These are phyloP conservation scores for Ailanthus altissimus DNA, from an alignment of 345 rosid genomes.

Conservation along the genomic window DNA sequence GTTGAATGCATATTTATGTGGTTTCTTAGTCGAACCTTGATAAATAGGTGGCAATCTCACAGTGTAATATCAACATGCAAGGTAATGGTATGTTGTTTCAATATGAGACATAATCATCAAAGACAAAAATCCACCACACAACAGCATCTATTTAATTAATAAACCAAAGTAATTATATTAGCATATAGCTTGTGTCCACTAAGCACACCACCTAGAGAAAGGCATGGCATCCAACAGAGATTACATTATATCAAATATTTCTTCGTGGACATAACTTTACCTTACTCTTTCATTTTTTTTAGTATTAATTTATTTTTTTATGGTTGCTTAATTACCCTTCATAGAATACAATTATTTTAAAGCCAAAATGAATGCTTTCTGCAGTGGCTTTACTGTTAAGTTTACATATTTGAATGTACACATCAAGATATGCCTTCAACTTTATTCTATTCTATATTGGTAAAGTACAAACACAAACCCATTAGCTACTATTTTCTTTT, in stretches of 20 bases:
- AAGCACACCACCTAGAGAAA: not conserved
- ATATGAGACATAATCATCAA: not conserved
- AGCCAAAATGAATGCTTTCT: constrained; percentile 2
- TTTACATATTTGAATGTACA: not conserved
- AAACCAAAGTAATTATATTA: not conserved
- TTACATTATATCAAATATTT: not conserved
- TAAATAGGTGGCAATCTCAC: not conserved
- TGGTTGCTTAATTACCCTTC: not conserved
- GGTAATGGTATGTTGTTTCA: not conserved
- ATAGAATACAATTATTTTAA: not conserved
- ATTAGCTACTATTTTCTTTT: not conserved
- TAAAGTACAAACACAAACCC: not conserved
- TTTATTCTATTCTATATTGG: not conserved
- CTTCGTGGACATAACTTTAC: not conserved
- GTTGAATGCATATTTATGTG: too few species aligned
- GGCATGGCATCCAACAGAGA: not conserved
- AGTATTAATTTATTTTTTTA: not conserved
- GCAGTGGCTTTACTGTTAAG: not conserved
- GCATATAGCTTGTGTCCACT: not conserved
- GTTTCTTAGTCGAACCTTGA: too few species aligned
- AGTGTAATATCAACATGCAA: not conserved
- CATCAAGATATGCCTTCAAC: too few species aligned
- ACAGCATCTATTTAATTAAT: not conserved
- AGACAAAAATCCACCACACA: not conserved
- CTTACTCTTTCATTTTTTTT: not conserved